phyloP scores from a whole-genome alignment of 305 asterid genomes.

The Vinca major region DNA sequence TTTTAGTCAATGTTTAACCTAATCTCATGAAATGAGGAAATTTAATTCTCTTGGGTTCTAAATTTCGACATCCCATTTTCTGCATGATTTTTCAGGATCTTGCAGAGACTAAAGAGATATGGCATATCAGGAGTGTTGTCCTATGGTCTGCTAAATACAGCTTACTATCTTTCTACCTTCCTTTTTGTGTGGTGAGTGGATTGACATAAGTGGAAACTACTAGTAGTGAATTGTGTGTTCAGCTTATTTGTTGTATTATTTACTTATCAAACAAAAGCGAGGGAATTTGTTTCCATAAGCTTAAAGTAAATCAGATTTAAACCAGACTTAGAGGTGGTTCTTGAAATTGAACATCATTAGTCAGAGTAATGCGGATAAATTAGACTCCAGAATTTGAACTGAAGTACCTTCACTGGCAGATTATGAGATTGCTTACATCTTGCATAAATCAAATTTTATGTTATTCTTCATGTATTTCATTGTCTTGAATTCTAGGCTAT shows the following conservation, averaged over 20 bases:
- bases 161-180: conserved; percentile 71
- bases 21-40: background rate
- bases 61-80: conserved; percentile 18
- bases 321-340: background rate
- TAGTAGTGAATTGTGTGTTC: background rate
- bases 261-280: background rate
- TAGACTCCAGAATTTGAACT: background rate
- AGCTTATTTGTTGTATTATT: background rate
- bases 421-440: too few relatives aligned
- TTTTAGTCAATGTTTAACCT: background rate
- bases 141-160: conserved; percentile 81
- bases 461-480: background rate
- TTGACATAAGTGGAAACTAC: background rate
- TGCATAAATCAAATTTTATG: background rate
- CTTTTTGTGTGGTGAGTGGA: conserved; percentile 69
- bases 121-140: conserved; percentile 79
- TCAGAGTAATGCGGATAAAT: background rate
- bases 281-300: background rate
- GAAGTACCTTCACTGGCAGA: too few relatives aligned
- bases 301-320: background rate
- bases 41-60: background rate
- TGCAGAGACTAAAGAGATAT: conserved; percentile 62
- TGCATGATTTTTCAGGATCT: conserved; percentile 16
- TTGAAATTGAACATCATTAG: background rate
- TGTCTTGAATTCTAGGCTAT: conserved; percentile 38